Percentiles rank a stretch among this genome's conserved stretches.
Evolutionary conservation across 225 moss, liverwort and hornwort species (phyloP).

Genomic region (Pseudoscleropodium purum): DNA sequence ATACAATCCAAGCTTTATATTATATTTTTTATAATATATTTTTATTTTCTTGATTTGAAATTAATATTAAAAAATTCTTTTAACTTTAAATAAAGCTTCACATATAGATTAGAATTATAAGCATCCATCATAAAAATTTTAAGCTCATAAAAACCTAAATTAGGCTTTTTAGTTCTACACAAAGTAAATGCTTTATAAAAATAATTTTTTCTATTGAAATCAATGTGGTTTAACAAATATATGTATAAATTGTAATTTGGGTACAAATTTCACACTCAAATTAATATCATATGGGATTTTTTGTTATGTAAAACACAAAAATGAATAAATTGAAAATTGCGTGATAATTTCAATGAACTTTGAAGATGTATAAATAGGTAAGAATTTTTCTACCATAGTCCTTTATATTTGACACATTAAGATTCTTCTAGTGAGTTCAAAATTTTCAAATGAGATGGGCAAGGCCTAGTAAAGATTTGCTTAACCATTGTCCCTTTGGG

Average conservation of each 20-base stretch:
- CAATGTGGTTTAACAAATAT: neutral
- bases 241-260: neutral
- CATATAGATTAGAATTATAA: neutral
- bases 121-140: neutral
- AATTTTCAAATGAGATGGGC: fast-evolving
- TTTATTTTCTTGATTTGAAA: fast-evolving
- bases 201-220: neutral
- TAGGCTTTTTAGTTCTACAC: fast-evolving
- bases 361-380: neutral
- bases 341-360: neutral
- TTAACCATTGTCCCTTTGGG: too few species aligned
- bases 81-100: neutral
- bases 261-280: neutral
- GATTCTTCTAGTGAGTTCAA: fast-evolving
- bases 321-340: neutral
- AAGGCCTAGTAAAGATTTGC: fast-evolving
- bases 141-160: neutral
- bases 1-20: neutral
- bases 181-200: neutral
- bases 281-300: fast-evolving
- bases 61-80: too few species aligned
- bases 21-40: too few species aligned
- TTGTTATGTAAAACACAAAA: neutral
- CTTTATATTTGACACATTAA: neutral
- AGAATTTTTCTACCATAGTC: neutral